Base-by-base conservation (phyloP, 2,329 filamentous ascomycete genomes). In the Podosphaera leucotricha region DNA sequence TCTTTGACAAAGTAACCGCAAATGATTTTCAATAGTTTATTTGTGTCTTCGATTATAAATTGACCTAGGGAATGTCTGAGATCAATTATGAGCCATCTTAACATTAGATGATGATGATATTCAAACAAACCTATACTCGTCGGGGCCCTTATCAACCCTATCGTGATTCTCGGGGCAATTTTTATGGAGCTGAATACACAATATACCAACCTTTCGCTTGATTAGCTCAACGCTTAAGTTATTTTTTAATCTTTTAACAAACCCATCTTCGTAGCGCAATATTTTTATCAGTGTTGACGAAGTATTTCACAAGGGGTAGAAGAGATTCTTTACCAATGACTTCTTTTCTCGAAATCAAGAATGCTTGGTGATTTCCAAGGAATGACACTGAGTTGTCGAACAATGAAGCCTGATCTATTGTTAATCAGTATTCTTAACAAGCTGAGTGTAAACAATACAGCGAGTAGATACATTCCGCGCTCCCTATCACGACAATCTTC, bases 211-310 rank as follows among this genome's bases (percentile, higher is more conserved):
- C 55, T 36, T 6, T 20, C 2, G 8, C 20, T 15, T 35, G 19
- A 44, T 52, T 2, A 48, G 19, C n/a, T 35, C n/a, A 20, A n/a
- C 16, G 2, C 21, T 37, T 8, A n/a, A 20, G n/a, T n/a, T 18
- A 30, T n/a, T 38, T 43, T 6, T n/a, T n/a, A 18, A 20, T 10
- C 8, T 33, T 19, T 10, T 10, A 13, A 38, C 48, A 45, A 47
- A 56, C 55, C 54, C 53, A 55, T 56, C 51, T 49, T 41, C 54
- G 46, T 38, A 52, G 44, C 2, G 41, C 44, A n/a, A 35, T 20
- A 26, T 43, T 24, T 28, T 46, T 49, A 10, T 46, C 37, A 5
- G 6, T 10, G 39, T 53, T 46, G 2, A 49, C 20, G 36, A 57
- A 56, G 18, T 48, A 50, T 2, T 43, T 35, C 5, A 57, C 42